These are phyloP conservation scores for Casuarina glauca DNA, from an alignment of 306 rosid species.

Conservation along the genomic window DNA sequence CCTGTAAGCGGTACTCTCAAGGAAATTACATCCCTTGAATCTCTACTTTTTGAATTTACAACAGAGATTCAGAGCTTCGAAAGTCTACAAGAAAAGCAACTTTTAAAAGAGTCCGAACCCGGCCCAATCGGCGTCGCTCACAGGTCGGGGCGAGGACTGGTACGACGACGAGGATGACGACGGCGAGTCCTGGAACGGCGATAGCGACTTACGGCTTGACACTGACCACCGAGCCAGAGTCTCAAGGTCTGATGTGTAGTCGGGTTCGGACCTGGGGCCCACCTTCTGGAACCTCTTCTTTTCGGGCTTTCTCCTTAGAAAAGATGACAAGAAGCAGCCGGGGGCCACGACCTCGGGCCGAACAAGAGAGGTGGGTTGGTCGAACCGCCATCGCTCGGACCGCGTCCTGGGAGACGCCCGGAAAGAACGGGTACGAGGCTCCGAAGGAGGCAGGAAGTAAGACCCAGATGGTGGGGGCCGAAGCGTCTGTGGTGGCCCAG, in stretches of 20 bases:
- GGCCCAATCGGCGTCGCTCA: conserved; percentile 72
- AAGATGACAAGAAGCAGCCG: conserved; percentile 78
- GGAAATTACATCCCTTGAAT: background rate
- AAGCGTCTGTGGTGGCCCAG: conserved; percentile 40
- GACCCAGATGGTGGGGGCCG: conserved; percentile 54
- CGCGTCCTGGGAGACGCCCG: conserved; percentile 41
- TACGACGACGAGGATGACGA: conserved; percentile 48
- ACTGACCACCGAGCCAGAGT: conserved; percentile 59
- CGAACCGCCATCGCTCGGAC: conserved; percentile 65
- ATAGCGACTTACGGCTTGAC: conserved; percentile 54
- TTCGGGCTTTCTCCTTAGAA: conserved; percentile 38
- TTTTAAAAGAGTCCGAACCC: conserved; percentile 74
- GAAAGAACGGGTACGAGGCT: conserved; percentile 41
- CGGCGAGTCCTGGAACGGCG: conserved; percentile 53
- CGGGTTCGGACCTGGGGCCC: conserved; percentile 21
- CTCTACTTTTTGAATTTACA: background rate
- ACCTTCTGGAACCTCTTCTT: conserved; percentile 29
- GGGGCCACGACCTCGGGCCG: conserved; percentile 44
- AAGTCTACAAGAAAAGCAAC: background rate
- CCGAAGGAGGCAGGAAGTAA: conserved; percentile 29
- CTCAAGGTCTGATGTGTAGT: conserved; percentile 50
- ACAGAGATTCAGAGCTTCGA: background rate
- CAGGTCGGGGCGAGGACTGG: conserved; percentile 62
- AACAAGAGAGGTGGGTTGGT: conserved; percentile 19
- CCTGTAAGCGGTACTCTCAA: background rate